Base-by-base conservation (phyloP, 2,329 filamentous ascomycete species). In the Talaromyces rugulosus region DNA sequence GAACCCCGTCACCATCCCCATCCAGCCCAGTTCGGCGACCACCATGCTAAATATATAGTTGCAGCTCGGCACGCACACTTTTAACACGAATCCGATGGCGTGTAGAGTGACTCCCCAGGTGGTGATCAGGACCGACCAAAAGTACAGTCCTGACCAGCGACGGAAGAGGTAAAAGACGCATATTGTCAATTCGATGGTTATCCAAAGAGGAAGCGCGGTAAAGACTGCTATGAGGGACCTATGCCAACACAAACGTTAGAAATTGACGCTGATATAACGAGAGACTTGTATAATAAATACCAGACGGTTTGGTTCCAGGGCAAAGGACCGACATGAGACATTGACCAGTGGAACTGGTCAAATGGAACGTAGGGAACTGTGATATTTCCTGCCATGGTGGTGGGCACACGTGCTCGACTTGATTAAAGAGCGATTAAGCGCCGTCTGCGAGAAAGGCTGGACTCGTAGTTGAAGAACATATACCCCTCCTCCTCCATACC, bases 1-100 rank as follows among this genome's bases (percentile, higher is more conserved):
- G 62, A 78, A 76, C 5, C 76, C 75, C 0, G 74, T 75, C n/a
- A 77, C 73, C 74, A 77, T 76, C 4, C 68, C 68, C 50, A 71
- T 73, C 75, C 76, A 77, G n/a, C 76, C 75, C 12, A 75, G 64
- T 52, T 63, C 62, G 12, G 62, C 59, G 5, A 63, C 27, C n/a
- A 61, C 18, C 5, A 54, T 47, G 23, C 34, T 58, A 23, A 68
- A 69, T 12, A 78, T 70, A 16, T 75, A 64, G 23, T 69, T 36
- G 63, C 18, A 74, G 65, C 40, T 71, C 62, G 51, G 72, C 59
- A 66, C 69, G 68, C 59, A 70, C 14, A 66, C 64, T 6, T 65
- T 63, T 14, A 68, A 56, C 2, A 65, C 54, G 42, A 69, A 69
- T 1, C 65, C 50, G n/a, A 69, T 57, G 2, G 67, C 59, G 56